Conservation (phyloP, 1,284 basidiomycete genomes). For the Grifola frondosa region DNA sequence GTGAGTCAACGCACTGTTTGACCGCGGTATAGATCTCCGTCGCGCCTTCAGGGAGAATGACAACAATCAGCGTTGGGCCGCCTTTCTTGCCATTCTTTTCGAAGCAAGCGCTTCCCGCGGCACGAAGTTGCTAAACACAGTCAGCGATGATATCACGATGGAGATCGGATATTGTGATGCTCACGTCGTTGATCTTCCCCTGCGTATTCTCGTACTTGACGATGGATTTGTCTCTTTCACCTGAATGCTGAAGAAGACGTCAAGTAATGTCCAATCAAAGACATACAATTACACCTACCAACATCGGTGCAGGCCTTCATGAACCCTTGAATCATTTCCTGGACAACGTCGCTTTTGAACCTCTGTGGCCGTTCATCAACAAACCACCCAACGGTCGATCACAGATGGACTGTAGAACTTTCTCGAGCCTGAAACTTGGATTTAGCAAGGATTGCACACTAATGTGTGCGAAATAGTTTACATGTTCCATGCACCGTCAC, state of each 20-base stretch:
- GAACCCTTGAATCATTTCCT: conserved; percentile 53
- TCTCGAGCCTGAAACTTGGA: conserved; percentile 51
- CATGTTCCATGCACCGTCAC: conserved; percentile 75
- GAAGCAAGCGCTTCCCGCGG: conserved; percentile 44
- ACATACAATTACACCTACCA: conserved; percentile 42
- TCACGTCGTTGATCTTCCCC: conserved; percentile 47
- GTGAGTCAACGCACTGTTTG: conserved; percentile 60
- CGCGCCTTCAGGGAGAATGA: conserved; percentile 70
- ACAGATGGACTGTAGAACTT: conserved; percentile 52
- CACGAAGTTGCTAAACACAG: conserved; percentile 43
- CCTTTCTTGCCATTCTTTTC: conserved; percentile 31
- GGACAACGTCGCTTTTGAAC: conserved; percentile 44
- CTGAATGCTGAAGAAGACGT: conserved; percentile 45
- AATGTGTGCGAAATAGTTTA: conserved; percentile 23
- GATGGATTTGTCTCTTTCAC: conserved; percentile 41
- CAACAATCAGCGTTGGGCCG: conserved; percentile 59
- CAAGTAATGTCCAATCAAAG: background rate
- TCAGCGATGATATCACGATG: background rate
- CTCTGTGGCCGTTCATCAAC: conserved; percentile 57
- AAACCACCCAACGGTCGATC: conserved; percentile 57
- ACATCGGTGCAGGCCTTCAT: conserved; percentile 47
- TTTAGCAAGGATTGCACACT: conserved; percentile 8
- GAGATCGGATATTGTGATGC: conserved; percentile 4
- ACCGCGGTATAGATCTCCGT: conserved; percentile 73
- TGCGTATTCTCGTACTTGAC: conserved; percentile 55